Conservation (phyloP, 257 asterid species). For the Fraxinus excelsior region DNA sequence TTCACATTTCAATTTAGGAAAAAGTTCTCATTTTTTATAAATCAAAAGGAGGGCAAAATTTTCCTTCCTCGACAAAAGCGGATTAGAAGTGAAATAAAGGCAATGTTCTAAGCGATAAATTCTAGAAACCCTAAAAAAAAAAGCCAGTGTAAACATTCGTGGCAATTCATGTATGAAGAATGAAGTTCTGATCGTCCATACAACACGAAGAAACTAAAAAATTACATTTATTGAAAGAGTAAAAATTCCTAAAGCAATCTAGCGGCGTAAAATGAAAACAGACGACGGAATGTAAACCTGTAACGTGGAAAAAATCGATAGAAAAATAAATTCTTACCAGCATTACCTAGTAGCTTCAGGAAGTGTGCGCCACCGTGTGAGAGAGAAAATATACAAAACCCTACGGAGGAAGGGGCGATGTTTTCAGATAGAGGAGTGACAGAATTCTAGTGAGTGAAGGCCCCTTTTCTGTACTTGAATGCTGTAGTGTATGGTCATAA, state of each 20-base stretch:
- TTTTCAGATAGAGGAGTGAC: neutral
- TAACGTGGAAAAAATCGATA: neutral
- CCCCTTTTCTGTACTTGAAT: neutral
- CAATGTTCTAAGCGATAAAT: slow-evolving; percentile 20
- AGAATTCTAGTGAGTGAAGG: neutral
- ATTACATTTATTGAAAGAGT: neutral
- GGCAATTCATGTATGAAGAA: neutral
- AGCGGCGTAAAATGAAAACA: neutral
- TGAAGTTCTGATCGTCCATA: neutral
- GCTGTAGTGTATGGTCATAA: neutral
- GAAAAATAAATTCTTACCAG: slow-evolving; percentile 17
- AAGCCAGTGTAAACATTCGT: neutral
- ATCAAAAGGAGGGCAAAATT: neutral
- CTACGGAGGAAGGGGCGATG: slow-evolving; percentile 8
- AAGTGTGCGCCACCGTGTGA: neutral
- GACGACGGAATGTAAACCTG: neutral
- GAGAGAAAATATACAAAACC: slow-evolving; percentile 8
- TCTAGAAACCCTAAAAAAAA: slow-evolving; percentile 28
- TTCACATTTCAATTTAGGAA: neutral
- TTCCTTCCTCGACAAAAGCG: neutral
- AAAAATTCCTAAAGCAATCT: slow-evolving; percentile 8
- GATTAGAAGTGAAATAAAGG: slow-evolving; percentile 12
- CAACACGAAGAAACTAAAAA: neutral
- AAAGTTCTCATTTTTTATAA: neutral
- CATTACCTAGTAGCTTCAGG: slow-evolving; percentile 12